These are phyloP conservation scores for Manihot esculenta DNA, from an alignment of 441 rosid species.

Conservation along the genomic window DNA sequence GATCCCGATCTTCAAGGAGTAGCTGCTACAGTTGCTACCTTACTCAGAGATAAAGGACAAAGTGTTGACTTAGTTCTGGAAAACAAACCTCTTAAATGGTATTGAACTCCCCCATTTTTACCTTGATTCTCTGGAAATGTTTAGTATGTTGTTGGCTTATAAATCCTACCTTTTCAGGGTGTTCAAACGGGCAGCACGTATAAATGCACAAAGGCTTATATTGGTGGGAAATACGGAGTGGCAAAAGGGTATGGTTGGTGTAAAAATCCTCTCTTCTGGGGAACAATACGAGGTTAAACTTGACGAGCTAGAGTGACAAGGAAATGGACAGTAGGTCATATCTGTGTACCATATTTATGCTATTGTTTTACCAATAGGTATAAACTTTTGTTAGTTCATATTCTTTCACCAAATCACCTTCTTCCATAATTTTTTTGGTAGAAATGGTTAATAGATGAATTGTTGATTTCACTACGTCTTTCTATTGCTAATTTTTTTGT, in stretches of 20 bases:
- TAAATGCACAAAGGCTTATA: constrained; percentile 66
- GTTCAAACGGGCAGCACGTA: constrained; percentile 80
- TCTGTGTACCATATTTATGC: constrained; percentile 1
- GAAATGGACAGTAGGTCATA: neutral
- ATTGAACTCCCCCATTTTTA: constrained; percentile 11
- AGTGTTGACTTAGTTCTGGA: constrained; percentile 84
- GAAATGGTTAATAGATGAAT: neutral
- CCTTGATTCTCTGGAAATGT: neutral
- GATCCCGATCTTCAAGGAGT: constrained; percentile 76
- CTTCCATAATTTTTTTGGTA: neutral
- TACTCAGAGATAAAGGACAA: constrained; percentile 70
- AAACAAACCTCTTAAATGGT: constrained; percentile 85
- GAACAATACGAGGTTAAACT: constrained; percentile 81
- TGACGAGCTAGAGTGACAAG: constrained; percentile 50
- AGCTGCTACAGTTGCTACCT: constrained; percentile 74
- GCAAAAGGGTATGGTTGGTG: constrained; percentile 76
- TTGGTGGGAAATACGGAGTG: constrained; percentile 78
- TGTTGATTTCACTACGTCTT: neutral
- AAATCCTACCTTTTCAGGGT: constrained; percentile 47
- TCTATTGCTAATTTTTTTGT: too few species aligned
- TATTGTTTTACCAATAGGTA: neutral
- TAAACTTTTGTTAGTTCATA: neutral
- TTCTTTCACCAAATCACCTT: neutral
- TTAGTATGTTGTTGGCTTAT: neutral
- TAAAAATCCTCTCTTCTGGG: constrained; percentile 67